Conservation (phyloP, 306 rosid genomes). For the Quercus bicolor region DNA sequence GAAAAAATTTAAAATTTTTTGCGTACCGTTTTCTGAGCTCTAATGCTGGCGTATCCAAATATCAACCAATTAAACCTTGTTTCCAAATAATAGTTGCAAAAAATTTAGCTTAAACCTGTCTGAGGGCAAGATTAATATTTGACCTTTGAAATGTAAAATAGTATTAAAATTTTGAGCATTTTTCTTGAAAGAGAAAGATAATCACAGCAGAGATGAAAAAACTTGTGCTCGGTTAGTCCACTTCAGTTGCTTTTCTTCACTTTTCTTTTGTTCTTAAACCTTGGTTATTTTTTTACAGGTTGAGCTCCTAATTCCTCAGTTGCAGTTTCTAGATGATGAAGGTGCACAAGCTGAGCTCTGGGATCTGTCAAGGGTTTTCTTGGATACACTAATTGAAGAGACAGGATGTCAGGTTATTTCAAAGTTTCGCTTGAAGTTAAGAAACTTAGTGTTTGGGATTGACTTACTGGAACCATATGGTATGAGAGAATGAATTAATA, state of each 20-base stretch:
- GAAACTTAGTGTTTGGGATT: background rate
- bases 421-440: slow-evolving; percentile 11
- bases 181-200: background rate
- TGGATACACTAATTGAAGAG: slow-evolving; percentile 74
- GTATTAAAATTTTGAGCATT: background rate
- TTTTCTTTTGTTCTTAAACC: background rate
- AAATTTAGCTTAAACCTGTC: background rate
- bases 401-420: slow-evolving; percentile 60
- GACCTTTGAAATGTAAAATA: background rate
- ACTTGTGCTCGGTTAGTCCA: background rate
- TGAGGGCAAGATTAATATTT: background rate
- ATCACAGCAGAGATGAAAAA: background rate
- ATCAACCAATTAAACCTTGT: background rate
- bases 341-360: slow-evolving; percentile 97
- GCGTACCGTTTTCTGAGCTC: background rate
- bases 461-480: background rate
- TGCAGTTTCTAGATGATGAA: slow-evolving; percentile 92
- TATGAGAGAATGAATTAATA: background rate
- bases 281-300: slow-evolving; percentile 48
- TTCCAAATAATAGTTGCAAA: background rate
- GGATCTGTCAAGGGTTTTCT: slow-evolving; percentile 74
- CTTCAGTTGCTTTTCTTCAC: slow-evolving; percentile 7
- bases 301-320: slow-evolving; percentile 94
- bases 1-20: background rate
- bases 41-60: background rate